A percentile compares a stretch with the other conserved stretches of the same genome.
phyloP scores from a whole-genome alignment of 176 grass and related monocot genomes.

The Oropetium thomaeum region DNA sequence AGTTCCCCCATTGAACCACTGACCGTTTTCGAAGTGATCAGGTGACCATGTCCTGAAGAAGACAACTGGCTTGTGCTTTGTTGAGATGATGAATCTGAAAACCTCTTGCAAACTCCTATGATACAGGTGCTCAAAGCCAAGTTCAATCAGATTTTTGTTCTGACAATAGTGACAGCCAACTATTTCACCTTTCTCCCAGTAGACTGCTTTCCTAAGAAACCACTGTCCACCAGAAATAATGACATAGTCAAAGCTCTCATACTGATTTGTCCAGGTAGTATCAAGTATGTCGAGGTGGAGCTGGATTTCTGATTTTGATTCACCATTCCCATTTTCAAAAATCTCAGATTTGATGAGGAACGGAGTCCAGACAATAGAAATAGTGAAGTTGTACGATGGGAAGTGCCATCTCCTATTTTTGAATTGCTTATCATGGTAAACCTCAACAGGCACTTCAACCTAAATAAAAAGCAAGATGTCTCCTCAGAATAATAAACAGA shows the following conservation, averaged over 20 bases:
- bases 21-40: slow-evolving; percentile 76
- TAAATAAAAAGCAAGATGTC: slow-evolving; percentile 42
- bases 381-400: slow-evolving; percentile 64
- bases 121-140: slow-evolving; percentile 67
- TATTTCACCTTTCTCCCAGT: slow-evolving; percentile 56
- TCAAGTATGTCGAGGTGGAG: slow-evolving; percentile 76
- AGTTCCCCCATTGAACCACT: slow-evolving; percentile 74
- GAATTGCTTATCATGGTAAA: slow-evolving; percentile 68
- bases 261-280: slow-evolving; percentile 55
- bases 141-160: slow-evolving; percentile 58
- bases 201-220: slow-evolving; percentile 77
- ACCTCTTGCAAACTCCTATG: slow-evolving; percentile 50
- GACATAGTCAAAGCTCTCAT: slow-evolving; percentile 64
- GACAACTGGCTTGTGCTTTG: slow-evolving; percentile 56
- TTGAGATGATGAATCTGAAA: slow-evolving; percentile 49
- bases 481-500: background rate
- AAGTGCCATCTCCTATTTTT: slow-evolving; percentile 75
- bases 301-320: slow-evolving; percentile 67
- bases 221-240: slow-evolving; percentile 85
- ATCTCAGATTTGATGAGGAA: slow-evolving; percentile 70
- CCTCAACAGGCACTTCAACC: slow-evolving; percentile 68
- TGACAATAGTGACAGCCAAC: slow-evolving; percentile 76
- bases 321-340: slow-evolving; percentile 75
- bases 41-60: slow-evolving; percentile 88
- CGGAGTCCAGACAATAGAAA: slow-evolving; percentile 71